These are phyloP conservation scores for Macrophomina tecta DNA, from an alignment of 2,329 filamentous ascomycete species.

Conservation along the genomic window DNA sequence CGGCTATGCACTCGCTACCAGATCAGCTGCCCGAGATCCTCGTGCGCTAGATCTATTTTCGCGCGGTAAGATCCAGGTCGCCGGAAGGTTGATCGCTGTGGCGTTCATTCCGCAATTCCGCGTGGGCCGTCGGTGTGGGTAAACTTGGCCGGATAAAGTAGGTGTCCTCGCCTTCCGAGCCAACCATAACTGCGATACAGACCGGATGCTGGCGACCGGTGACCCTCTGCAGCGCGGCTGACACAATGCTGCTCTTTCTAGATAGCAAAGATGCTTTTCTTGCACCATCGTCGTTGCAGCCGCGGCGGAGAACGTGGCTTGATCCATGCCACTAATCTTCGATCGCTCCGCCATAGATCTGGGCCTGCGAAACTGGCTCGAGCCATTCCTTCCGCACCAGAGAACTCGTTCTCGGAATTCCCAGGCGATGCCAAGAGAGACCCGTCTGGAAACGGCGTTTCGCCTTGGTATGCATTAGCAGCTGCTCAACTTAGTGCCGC, in stretches of 20 bases:
- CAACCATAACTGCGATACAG: not conserved
- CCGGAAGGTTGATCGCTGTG: conserved; percentile 1
- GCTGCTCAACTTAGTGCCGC: not conserved
- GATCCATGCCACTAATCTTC: not conserved
- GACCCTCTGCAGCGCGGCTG: not conserved
- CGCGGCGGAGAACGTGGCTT: not conserved
- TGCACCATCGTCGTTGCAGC: not conserved
- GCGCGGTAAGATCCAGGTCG: not conserved
- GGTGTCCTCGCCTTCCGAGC: not conserved
- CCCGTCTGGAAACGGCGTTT: not conserved
- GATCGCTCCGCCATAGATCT: not conserved
- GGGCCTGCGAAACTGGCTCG: not conserved
- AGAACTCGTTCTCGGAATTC: not conserved
- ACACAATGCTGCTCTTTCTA: not conserved
- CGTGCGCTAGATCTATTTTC: not conserved
- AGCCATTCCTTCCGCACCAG: not conserved
- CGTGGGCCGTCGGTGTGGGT: not conserved
- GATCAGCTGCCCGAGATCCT: not conserved
- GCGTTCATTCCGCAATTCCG: not conserved
- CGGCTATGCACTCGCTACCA: not conserved
- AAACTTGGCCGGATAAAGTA: not conserved
- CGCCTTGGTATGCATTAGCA: not conserved
- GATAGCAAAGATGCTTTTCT: not conserved
- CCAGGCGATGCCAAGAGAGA: not conserved
- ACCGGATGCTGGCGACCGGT: not conserved